Evolutionary conservation across 108 stramenopile genomes (phyloP), one percentile per base, ranked within the genome.

Genomic region (Fragilaria radians): DNA sequence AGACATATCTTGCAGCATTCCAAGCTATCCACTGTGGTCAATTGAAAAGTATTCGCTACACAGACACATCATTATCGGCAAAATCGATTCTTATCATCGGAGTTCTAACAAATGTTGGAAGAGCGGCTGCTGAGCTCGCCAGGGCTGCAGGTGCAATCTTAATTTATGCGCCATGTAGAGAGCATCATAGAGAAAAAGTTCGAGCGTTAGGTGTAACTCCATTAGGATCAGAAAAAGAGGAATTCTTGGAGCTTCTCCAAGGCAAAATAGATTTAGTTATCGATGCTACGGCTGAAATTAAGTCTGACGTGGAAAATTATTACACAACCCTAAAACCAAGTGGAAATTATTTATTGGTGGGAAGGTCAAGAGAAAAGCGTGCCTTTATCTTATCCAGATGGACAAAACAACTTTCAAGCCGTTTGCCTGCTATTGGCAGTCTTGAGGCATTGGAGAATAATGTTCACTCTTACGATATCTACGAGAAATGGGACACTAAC

Each of bases 1-100:
- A 87, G 45, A 81, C 77, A n/a, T 91, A 85, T 58, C 72, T 91
- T 64, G 45, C 77, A 11, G 89, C 89, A 17, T 84, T 87, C 47
- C 81, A 85, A 64, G 70, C 77, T 14, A 58, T 87, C 31, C 81
- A 84, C 52, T 46, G 78, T 1, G 79, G 74, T 27, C 77, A 74
- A 47, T 69, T 57, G 26, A 25, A 51, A 7, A 67, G 64, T 24
- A 46, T 58, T 9, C 72, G 80, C 34, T 81, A 81, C 49, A 33
- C 47, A 18, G 54, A 62, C 11, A 31, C 58, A 27, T 50, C 78
- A 0, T 68, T 87, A 42, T 55, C 63, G 49, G 83, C 79, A 28
- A 70, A 74, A 65, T 77, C 72, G 29, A 79, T 91, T 14, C 61
- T 91, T n/a, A 61, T 91, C 31, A 60, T 81, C 46, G 81, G 82